Conservation (phyloP, 768 basidiomycete genomes). For the Cyclocybe cylindracea region DNA sequence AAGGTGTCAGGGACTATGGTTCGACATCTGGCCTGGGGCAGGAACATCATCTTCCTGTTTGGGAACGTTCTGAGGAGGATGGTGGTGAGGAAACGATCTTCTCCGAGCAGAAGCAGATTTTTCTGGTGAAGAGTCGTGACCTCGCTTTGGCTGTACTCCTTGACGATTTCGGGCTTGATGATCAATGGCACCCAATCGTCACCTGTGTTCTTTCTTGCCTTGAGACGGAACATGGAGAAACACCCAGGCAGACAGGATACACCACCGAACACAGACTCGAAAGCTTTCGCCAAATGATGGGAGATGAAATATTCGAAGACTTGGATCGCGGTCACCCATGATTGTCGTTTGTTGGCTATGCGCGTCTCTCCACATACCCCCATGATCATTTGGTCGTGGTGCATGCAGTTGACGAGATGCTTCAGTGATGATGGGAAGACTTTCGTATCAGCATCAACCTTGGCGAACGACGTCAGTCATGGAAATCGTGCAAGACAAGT, state of each 20-base stretch:
- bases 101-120: slow-evolving; percentile 92
- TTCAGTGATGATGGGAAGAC: slow-evolving; percentile 89
- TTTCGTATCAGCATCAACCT: slow-evolving; percentile 99
- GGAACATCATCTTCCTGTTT: slow-evolving; percentile 99
- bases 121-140: slow-evolving; percentile 97
- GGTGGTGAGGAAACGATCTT: slow-evolving; percentile 98
- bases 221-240: slow-evolving; percentile 99
- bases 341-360: slow-evolving; percentile 96
- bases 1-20: slow-evolving; percentile 98
- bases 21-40: slow-evolving; percentile 92
- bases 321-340: slow-evolving; percentile 98
- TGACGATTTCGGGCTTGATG: slow-evolving; percentile 94
- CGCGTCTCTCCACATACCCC: slow-evolving; percentile 98
- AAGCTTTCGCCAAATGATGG: slow-evolving; percentile 96
- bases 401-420: slow-evolving; percentile 96
- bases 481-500: neutral
- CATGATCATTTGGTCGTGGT: slow-evolving; percentile 99
- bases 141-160: slow-evolving; percentile 93
- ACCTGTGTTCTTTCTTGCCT: slow-evolving; percentile 83
- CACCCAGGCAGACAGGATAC: slow-evolving; percentile 99
- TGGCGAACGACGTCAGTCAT: neutral
- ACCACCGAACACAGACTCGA: slow-evolving; percentile 99
- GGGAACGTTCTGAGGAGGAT: slow-evolving; percentile 96
- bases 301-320: slow-evolving; percentile 99
- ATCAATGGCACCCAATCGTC: slow-evolving; percentile 99